Evolutionary conservation across 2,329 filamentous ascomycete species (phyloP).

Genomic region (Neonectria neomacrospora): DNA sequence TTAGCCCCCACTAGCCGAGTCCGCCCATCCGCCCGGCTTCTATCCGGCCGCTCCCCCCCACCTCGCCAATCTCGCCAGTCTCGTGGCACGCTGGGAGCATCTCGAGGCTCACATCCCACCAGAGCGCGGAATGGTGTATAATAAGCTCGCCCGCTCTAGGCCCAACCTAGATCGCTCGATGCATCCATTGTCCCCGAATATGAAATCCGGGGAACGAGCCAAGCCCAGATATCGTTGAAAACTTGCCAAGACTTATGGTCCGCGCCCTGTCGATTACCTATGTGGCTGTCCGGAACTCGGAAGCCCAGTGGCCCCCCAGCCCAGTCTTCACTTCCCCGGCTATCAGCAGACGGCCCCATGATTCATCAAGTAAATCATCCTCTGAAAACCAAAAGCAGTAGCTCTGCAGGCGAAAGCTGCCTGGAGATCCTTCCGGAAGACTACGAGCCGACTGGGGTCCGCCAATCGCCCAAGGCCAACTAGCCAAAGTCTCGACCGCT

Average conservation of each 20-base stretch:
- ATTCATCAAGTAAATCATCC: background rate
- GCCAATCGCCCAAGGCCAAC: background rate
- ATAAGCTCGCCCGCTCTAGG: constrained; percentile 8
- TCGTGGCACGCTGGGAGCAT: background rate
- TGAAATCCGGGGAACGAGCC: background rate
- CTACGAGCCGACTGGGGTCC: background rate
- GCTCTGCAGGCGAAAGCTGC: background rate
- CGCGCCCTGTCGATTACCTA: background rate
- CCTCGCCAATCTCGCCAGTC: constrained; percentile 18
- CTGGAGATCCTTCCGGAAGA: background rate
- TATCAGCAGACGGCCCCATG: background rate
- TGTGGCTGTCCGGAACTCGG: background rate
- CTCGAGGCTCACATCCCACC: background rate
- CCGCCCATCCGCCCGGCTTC: background rate
- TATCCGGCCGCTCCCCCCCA: background rate
- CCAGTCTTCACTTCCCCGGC: background rate
- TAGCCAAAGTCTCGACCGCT: background rate
- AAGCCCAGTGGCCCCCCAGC: background rate
- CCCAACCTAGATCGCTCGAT: background rate
- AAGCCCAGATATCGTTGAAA: background rate
- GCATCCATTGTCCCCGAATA: background rate
- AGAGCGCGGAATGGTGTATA: constrained; percentile 16
- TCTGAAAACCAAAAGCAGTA: background rate
- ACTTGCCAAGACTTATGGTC: background rate
- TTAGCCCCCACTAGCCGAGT: background rate